Evolutionary conservation across 108 stramenopile genomes (phyloP), one percentile per base, ranked within the genome.

Genomic region (Conticribra weissflogii): DNA sequence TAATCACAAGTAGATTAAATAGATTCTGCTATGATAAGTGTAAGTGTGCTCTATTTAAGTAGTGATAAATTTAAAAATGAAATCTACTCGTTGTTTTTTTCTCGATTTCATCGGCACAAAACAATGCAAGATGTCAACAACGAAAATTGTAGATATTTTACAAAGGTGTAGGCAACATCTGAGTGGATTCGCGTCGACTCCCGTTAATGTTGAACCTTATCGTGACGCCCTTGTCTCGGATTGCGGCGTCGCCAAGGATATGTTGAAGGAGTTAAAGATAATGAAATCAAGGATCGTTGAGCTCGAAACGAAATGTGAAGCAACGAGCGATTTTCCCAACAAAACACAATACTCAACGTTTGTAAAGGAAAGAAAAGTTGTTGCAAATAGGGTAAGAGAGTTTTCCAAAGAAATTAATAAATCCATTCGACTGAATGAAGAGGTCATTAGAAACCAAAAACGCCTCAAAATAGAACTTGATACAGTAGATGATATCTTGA

Each of bases 361-460:
- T 2, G 41, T 44, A 3, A 33, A 71, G 24, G 49, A 71, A 21
- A 32, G 48, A 7, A 34, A 2, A 16, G 59, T 71, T 19, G 49
- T 36, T 2, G 53, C 34, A 25, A 71, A 61, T 15, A 71, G 45
- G 27, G 52, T 51, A 14, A 24, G 31, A 25, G 59, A 71, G 49
- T 24, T 71, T 4, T 53, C 59, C 0, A 61, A 23, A 2, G 59
- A 71, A 53, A 61, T 71, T 22, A 71, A 71, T 52, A 23, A 41
- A 3, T 0, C 3, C 12, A 3, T 71, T 0, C 31, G 59, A 19
- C 16, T 19, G 21, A 49, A 28, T 23, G 31, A 50, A 0, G 44
- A 45, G 48, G 32, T 71, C 8, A 17, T 60, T 16, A 17, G 44
- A 12, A 71, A 71, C 24, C 59, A 51, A 17, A 71, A 71, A 34